Evolutionary conservation across 176 grass and related monocot species (phyloP).

Genomic region (Aegilops tauschii): DNA sequence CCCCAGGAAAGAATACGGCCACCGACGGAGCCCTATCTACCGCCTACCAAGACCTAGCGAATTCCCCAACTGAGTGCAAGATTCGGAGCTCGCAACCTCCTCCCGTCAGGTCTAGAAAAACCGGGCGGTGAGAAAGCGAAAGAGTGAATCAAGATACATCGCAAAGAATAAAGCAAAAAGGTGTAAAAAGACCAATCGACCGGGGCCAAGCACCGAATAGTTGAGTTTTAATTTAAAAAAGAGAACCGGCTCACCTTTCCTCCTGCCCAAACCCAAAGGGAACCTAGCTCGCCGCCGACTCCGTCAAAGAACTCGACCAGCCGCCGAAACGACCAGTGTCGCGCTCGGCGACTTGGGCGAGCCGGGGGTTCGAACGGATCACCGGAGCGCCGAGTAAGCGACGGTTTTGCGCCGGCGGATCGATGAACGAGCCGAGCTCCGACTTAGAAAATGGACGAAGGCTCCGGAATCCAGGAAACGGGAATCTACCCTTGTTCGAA

Average conservation of each 20-base stretch:
- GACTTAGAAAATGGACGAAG: neutral
- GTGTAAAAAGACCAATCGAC: slow-evolving; percentile 9
- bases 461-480: slow-evolving; percentile 19
- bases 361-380: neutral
- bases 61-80: slow-evolving; percentile 25
- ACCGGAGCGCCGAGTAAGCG: neutral
- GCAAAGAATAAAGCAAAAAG: slow-evolving; percentile 40
- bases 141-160: slow-evolving; percentile 25
- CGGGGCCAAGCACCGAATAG: slow-evolving; percentile 16
- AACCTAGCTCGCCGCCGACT: slow-evolving; percentile 13
- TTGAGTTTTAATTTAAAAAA: slow-evolving; percentile 34
- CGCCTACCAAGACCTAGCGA: slow-evolving; percentile 26
- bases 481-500: slow-evolving; percentile 37
- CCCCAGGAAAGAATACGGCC: neutral
- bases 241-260: slow-evolving; percentile 39
- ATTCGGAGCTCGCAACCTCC: slow-evolving; percentile 19
- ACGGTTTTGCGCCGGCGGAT: neutral
- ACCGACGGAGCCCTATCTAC: slow-evolving; percentile 26
- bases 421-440: neutral
- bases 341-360: neutral
- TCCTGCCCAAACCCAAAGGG: neutral
- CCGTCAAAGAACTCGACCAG: slow-evolving; percentile 29
- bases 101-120: slow-evolving; percentile 6
- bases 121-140: slow-evolving; percentile 13
- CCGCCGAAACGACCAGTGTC: neutral